A percentile compares a stretch with the other conserved stretches of the same genome.
phyloP scores from a whole-genome alignment of 2,329 filamentous ascomycete species.

The Mycosphaerella sp. region DNA sequence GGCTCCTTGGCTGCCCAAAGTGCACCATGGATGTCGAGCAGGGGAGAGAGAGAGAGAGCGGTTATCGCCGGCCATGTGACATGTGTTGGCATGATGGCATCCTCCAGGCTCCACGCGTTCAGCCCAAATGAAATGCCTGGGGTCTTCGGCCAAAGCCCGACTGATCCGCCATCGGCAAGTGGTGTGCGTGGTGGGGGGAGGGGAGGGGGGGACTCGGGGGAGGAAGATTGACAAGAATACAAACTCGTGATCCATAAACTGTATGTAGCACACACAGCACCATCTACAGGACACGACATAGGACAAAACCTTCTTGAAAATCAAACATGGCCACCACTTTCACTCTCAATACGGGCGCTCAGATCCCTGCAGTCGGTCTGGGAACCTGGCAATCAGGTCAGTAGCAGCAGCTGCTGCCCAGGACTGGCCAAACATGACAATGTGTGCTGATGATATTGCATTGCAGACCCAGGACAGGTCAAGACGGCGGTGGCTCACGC shows the following conservation, averaged over 20 bases:
- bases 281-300: no score
- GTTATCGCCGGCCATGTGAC: not conserved
- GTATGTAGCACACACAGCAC: no score
- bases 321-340: constrained; percentile 26
- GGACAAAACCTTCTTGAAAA: no score
- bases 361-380: constrained; percentile 35
- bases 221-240: no score
- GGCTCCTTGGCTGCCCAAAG: no score
- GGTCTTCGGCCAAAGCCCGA: not conserved
- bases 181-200: no score
- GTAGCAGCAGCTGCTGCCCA: not conserved
- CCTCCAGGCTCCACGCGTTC: no score
- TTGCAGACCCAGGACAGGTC: constrained; percentile 39
- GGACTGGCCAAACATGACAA: not conserved
- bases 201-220: no score
- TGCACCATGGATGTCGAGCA: no score
- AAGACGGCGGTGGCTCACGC: constrained; percentile 44
- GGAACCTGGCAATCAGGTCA: constrained; percentile 35
- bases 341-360: constrained; percentile 36
- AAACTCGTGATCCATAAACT: no score
- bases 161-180: not conserved
- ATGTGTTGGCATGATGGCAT: not conserved
- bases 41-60: no score
- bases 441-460: not conserved
- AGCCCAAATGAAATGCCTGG: not conserved